Evolutionary conservation across 1,139 yeast genomes (phyloP).

Genomic region (Blastobotrys illinoisensis): DNA sequence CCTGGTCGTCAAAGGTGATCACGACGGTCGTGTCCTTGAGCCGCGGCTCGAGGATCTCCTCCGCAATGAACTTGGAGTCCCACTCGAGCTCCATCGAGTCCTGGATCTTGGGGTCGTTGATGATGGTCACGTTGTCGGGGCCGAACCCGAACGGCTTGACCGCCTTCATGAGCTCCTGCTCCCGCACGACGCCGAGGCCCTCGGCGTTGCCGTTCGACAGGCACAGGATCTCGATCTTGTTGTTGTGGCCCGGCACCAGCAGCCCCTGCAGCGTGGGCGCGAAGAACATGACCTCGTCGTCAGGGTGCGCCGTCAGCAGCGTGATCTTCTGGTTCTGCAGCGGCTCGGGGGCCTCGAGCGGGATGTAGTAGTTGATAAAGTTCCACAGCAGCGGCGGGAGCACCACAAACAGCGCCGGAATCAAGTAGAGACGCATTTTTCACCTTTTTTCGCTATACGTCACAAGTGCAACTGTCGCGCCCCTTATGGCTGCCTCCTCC

Average conservation of each 20-base stretch:
- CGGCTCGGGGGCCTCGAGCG: slow-evolving; percentile 16
- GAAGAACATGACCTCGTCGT: slow-evolving; percentile 97
- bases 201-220: slow-evolving; percentile 74
- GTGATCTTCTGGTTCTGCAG: slow-evolving; percentile 25
- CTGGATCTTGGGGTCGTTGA: slow-evolving; percentile 43
- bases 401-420: slow-evolving; percentile 14
- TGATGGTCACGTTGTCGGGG: slow-evolving; percentile 40
- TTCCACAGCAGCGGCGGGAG: slow-evolving; percentile 16
- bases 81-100: slow-evolving; percentile 76
- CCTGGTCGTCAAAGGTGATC: slow-evolving; percentile 75
- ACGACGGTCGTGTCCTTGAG: slow-evolving; percentile 33
- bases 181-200: slow-evolving; percentile 62
- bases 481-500: background rate
- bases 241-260: slow-evolving; percentile 40
- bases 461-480: background rate
- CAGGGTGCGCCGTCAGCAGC: slow-evolving; percentile 88
- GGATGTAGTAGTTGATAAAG: slow-evolving; percentile 9
- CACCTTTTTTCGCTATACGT: background rate
- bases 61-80: slow-evolving; percentile 45
- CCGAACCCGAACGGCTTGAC: slow-evolving; percentile 53
- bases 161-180: slow-evolving; percentile 53
- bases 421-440: background rate
- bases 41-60: slow-evolving; percentile 27
- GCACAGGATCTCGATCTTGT: slow-evolving; percentile 57
- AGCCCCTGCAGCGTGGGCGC: slow-evolving; percentile 60